A percentile compares a stretch with the other conserved stretches of the same genome.
phyloP scores from a whole-genome alignment of 306 rosid genomes.

The Malus asiatica region DNA sequence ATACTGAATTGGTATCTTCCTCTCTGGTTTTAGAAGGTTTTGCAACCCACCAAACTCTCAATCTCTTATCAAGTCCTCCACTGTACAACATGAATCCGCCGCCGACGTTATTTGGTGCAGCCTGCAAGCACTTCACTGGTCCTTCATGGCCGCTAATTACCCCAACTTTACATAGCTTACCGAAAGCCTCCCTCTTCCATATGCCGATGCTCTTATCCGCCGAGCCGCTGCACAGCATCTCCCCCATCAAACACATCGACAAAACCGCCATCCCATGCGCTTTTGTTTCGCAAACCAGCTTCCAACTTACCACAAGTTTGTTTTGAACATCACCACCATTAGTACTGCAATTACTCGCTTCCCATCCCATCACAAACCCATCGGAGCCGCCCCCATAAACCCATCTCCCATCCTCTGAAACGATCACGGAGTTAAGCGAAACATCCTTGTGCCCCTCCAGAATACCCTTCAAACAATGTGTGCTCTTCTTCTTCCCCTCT shows the following conservation, averaged over 20 bases:
- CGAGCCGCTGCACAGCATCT: slow-evolving; percentile 69
- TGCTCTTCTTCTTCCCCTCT: slow-evolving; percentile 19
- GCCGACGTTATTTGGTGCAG: slow-evolving; percentile 47
- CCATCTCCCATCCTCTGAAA: slow-evolving; percentile 82
- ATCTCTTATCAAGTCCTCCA: slow-evolving; percentile 84
- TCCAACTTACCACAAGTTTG: slow-evolving; percentile 34
- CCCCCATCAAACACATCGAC: slow-evolving; percentile 65
- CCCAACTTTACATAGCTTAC: slow-evolving; percentile 58
- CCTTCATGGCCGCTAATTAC: slow-evolving; percentile 76
- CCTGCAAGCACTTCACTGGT: slow-evolving; percentile 89
- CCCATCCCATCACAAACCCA: slow-evolving; percentile 77
- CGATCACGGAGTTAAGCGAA: slow-evolving; percentile 56
- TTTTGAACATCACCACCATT: neutral
- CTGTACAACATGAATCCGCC: slow-evolving; percentile 79
- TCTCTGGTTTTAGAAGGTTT: slow-evolving; percentile 17
- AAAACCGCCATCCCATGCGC: slow-evolving; percentile 79
- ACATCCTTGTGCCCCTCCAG: slow-evolving; percentile 76
- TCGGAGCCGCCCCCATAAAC: slow-evolving; percentile 69
- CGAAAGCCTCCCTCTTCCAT: slow-evolving; percentile 72
- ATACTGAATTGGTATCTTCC: slow-evolving; percentile 1
- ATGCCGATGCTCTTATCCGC: slow-evolving; percentile 80
- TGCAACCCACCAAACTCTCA: slow-evolving; percentile 98
- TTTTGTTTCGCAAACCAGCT: slow-evolving; percentile 47
- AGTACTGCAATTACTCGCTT: slow-evolving; percentile 3
- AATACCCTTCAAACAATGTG: slow-evolving; percentile 53